Evolutionary conservation across 371 early-diverging fungal species (phyloP), one percentile per base, ranked within the genome.

Genomic region (Circinella minor): DNA sequence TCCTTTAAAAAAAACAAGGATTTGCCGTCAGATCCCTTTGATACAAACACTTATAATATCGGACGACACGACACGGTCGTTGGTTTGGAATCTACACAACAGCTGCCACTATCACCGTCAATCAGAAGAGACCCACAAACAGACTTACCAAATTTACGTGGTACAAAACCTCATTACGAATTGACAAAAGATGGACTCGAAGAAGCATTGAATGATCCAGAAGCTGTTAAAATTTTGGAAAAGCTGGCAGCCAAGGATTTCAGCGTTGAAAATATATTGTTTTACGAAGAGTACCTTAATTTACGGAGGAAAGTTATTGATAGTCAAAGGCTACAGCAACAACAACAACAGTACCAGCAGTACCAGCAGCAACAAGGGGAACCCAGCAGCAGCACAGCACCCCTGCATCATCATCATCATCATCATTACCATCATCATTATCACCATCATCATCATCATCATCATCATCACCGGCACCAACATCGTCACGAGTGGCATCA

Each of bases 231-330:
- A 4, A 60, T 62, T n/a, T 64, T 82, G 3, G 72, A 72, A 62
- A 69, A 75, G 13, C 43, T 76, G 43, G 78, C 82, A 11, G 76
- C 80, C 20, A 69, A 76, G 39, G 82, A 82, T 57, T 82, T 82
- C 61, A 80, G 80, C 61, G 74, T 71, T 15, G 82, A 82, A 72
- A 80, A 80, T 49, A 48, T 77, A 1, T 39, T 82, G 18, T 82
- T 82, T 47, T 80, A 77, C 51, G 77, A 78, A 63, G 68, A 69
- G 4, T 80, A 80, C 46, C 47, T 71, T 6, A 61, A 65, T 3
- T 43, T 82, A 1, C 70, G 65, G 43, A 38, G 37, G 37, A 55
- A 20, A 20, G 11, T 20, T 46, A 57, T 17, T 39, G 10, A 18
- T 20, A 39, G 57, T 27, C 55, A 57, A n/a, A 13, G 20, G 63